Base-by-base conservation (phyloP, 2,329 filamentous ascomycete species). In the Diaporthe amygdali region DNA sequence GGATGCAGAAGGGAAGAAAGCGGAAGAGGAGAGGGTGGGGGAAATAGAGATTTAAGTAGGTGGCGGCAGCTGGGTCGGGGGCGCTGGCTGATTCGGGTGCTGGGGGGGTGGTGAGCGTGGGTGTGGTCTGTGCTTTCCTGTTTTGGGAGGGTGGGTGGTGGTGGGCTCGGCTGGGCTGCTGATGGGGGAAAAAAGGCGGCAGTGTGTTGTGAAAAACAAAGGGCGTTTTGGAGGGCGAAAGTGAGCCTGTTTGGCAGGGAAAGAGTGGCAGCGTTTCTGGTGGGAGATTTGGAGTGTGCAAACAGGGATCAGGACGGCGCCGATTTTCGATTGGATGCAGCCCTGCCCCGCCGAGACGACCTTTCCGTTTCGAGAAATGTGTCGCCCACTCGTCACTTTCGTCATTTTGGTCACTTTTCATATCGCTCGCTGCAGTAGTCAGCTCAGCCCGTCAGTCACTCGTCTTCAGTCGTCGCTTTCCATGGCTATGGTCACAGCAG, bases 31-130 rank as follows among this genome's bases (percentile, higher is more conserved):
- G 75, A 70, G 74, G 77, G 76, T 83, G 82, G 82, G 85, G 85
- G 85, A 84, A 82, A 78, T 76, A 75, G 74, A 75, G 77, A 75
- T 81, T 82, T 83, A 82, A 79, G 78, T 82, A 82, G 76, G 78
- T 75, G 66, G 74, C 72, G 61, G 68, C 56, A 68, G 67, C 69
- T 71, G 70, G 39, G 51, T 74, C 75, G 74, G 77, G 74, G 76
- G 76, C 78, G 76, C 75, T 75, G 79, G 80, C 80, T 82, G 80
- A 82, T 82, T 67, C 80, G 76, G 73, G 74, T 66, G 72, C 72
- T 71, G 72, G 72, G 71, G 72, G 72, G 59, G 69, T 68, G 64
- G 37, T 74, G 73, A 61, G 39, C 73, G 76, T 55, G 52, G 52
- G 74, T 74, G 74, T 76, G 74, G 74, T 75, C 64, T 76, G 74